Percentiles rank a stretch among this genome's conserved stretches.
Evolutionary conservation across 345 rosid species (phyloP).

Genomic region (Anastatica hierochuntica): DNA sequence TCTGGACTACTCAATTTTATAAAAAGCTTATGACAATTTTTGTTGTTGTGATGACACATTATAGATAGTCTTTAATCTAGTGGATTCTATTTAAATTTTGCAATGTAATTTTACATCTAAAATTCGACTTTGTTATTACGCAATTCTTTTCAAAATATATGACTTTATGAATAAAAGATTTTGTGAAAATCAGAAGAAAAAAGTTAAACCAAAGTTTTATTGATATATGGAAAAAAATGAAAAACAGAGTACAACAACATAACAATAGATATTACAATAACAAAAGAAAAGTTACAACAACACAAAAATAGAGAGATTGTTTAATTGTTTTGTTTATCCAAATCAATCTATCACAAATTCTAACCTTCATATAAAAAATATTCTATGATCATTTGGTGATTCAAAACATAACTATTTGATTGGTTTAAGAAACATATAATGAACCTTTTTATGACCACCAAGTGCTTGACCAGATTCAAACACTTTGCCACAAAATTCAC

Average conservation of each 20-base stretch:
- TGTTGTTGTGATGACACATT: neutral
- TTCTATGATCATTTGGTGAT: no score
- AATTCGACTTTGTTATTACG: neutral
- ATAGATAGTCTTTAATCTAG: neutral
- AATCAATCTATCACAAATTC: no score
- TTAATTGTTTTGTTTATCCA: no score
- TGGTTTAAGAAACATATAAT: conserved; percentile 10
- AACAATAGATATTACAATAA: neutral
- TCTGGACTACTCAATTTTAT: no score
- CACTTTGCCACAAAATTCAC: conserved; percentile 9
- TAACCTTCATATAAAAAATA: no score
- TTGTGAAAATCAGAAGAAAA: neutral
- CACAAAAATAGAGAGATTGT: neutral
- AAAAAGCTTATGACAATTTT: neutral
- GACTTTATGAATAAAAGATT: neutral
- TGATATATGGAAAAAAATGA: neutral
- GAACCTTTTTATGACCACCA: conserved; percentile 26
- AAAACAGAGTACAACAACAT: neutral
- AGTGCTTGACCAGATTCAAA: conserved; percentile 27
- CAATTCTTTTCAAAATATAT: no score
- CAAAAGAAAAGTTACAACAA: neutral
- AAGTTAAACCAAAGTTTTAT: neutral
- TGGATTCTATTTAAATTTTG: neutral
- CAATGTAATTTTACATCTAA: neutral
- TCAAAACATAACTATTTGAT: no score